Evolutionary conservation across 108 stramenopile genomes (phyloP).

Genomic region (Cyclotella cryptica): DNA sequence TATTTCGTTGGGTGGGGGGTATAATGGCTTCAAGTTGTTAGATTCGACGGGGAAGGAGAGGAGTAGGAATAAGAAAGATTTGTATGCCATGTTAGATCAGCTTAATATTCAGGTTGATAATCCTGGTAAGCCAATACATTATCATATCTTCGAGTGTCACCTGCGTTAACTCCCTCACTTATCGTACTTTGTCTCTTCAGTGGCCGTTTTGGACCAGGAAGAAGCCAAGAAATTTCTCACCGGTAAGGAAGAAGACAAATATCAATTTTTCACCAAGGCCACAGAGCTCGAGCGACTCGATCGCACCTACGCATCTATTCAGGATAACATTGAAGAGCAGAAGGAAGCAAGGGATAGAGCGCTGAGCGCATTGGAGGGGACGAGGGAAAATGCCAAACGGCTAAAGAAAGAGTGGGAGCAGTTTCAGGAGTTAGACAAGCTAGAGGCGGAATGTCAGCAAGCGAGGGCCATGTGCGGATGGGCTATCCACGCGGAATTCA

Average conservation of each 20-base stretch:
- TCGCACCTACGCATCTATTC: slow-evolving; percentile 56
- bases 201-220: slow-evolving; percentile 97
- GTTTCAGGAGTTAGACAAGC: slow-evolving; percentile 73
- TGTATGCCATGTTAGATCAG: slow-evolving; percentile 90
- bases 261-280: slow-evolving; percentile 95
- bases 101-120: slow-evolving; percentile 94
- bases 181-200: slow-evolving; percentile 10
- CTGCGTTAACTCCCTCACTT: not conserved
- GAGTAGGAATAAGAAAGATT: slow-evolving; percentile 77
- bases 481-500: slow-evolving; percentile 53
- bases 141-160: not conserved
- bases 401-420: slow-evolving; percentile 76
- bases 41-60: slow-evolving; percentile 58
- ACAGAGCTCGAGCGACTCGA: slow-evolving; percentile 91
- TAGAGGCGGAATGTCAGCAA: slow-evolving; percentile 62
- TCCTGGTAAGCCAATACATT: slow-evolving; percentile 52
- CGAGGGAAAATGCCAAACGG: slow-evolving; percentile 52
- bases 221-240: slow-evolving; percentile 97
- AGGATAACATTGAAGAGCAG: slow-evolving; percentile 66
- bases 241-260: slow-evolving; percentile 93
- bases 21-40: slow-evolving; percentile 82
- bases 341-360: slow-evolving; percentile 44
- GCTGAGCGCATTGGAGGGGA: slow-evolving; percentile 34
- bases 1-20: slow-evolving; percentile 76
- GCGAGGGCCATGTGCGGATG: slow-evolving; percentile 56